phyloP scores from a whole-genome alignment of 164 flowering plant genomes.

The Houttuynia cordata region DNA sequence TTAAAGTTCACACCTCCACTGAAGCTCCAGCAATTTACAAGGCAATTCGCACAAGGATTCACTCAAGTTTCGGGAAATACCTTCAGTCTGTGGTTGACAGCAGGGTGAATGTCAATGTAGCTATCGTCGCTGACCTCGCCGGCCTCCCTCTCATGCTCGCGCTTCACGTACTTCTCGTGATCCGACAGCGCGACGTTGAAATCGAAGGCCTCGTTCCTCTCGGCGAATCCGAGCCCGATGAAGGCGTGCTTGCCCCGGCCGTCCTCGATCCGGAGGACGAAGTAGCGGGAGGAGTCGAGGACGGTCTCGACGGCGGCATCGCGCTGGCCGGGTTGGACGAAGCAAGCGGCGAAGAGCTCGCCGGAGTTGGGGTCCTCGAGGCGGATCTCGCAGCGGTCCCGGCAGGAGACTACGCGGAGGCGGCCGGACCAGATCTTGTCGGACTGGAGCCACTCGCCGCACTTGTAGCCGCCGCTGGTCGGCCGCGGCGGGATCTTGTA shows the following conservation, averaged over 20 bases:
- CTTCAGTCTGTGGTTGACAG: conserved; percentile 95
- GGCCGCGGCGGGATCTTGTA: conserved; percentile 91
- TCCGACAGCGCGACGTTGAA: conserved; percentile 98
- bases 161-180: conserved; percentile 87
- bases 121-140: conserved; percentile 27
- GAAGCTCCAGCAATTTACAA: too few relatives aligned
- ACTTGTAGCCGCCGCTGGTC: conserved; percentile 93
- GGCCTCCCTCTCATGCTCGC: conserved; percentile 70
- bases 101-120: conserved; percentile 87
- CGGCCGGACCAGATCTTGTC: conserved; percentile 99
- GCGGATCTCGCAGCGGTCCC: conserved; percentile 86
- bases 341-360: conserved; percentile 95
- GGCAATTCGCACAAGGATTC: neutral
- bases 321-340: conserved; percentile 73
- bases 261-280: conserved; percentile 91
- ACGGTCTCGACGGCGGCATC: conserved; percentile 82
- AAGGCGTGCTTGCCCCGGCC: conserved; percentile 94
- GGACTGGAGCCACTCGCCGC: conserved; percentile 98
- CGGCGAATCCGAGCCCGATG: conserved; percentile 79
- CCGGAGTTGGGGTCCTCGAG: conserved; percentile 87
- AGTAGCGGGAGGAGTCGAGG: conserved; percentile 90
- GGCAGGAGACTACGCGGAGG: conserved; percentile 82
- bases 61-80: too few relatives aligned
- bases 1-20: too few relatives aligned
- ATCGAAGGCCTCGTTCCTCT: conserved; percentile 97